Base-by-base conservation (phyloP, 768 basidiomycete species). In the Tulasnella sp. region DNA sequence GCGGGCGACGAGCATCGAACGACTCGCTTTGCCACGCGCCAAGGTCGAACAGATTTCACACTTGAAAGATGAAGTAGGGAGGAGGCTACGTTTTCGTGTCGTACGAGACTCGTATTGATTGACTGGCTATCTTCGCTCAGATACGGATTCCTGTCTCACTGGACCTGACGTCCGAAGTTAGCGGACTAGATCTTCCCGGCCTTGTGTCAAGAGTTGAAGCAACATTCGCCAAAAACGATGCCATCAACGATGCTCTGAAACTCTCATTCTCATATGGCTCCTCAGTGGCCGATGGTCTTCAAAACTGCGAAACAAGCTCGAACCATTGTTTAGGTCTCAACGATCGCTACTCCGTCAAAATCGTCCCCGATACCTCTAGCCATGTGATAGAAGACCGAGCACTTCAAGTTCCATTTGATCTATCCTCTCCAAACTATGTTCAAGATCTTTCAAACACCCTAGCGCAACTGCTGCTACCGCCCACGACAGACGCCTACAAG, bases 1-100 rank as follows among this genome's bases (percentile, higher is more conserved):
- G 94, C 84, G 83, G 67, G 89, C 91, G 34, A 98, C 97, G 5
- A 91, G 91, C 75, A 96, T 98, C 35, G 86, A 95, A 77, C 87
- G 95, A 34, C 83, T 91, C 17, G 82, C 89, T 0, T 82, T 97
- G 14, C 93, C 95, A 1, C 81, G 83, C 8, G 79, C 81, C 52
- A 84, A 86, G 26, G 88, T 95, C 37, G 79, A 79, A 44, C 82
- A 83, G 6, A 84, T 88, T 76, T 82, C 85, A 52, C 79, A 80
- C 63, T 83, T 81, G 73, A 59, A 77, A 72, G 79, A 78, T 71
- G 62, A 78, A 73, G 26, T 62, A 22, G 35, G 44, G 63, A 32
- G 7, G 16, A n/a, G n/a, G n/a, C n/a, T 19, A 3, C 1, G 7
- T 65, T 35, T 35, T 16, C 17, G 35, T 17, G 29, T 59, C 22